Evolutionary conservation across 371 early-diverging fungal species (phyloP).

Genomic region (Mortierella sp.): DNA sequence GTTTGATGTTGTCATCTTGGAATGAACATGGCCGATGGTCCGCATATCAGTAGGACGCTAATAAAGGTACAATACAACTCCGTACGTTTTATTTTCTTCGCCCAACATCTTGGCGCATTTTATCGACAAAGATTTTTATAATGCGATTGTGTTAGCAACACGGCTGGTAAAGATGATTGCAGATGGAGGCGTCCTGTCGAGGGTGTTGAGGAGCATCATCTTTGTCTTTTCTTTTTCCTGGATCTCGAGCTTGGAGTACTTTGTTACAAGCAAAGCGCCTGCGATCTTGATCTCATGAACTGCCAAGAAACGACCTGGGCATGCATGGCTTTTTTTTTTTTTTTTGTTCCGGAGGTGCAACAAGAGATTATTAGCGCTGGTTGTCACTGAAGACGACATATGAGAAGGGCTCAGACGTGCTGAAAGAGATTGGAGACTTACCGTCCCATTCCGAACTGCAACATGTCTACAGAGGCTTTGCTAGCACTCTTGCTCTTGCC

Average conservation of each 20-base stretch:
- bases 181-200: background rate
- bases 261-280: background rate
- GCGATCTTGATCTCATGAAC: conserved; percentile 1
- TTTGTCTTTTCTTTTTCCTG: background rate
- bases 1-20: conserved; percentile 36
- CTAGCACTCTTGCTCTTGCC: conserved; percentile 46
- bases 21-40: no score
- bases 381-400: no score
- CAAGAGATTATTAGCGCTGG: background rate
- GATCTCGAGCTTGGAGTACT: background rate
- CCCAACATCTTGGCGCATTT: no score
- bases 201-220: background rate
- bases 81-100: no score
- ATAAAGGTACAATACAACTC: no score
- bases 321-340: conserved; percentile 12
- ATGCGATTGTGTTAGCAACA: background rate
- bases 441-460: conserved; percentile 12
- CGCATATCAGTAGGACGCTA: no score
- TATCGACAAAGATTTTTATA: background rate
- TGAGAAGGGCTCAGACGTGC: background rate
- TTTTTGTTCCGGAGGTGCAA: no score
- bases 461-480: conserved; percentile 50
- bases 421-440: background rate
- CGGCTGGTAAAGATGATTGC: conserved; percentile 3
- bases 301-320: conserved; percentile 8